Conservation (phyloP, 2,329 filamentous ascomycete genomes). For the Pseudogymnoascus sp. region DNA sequence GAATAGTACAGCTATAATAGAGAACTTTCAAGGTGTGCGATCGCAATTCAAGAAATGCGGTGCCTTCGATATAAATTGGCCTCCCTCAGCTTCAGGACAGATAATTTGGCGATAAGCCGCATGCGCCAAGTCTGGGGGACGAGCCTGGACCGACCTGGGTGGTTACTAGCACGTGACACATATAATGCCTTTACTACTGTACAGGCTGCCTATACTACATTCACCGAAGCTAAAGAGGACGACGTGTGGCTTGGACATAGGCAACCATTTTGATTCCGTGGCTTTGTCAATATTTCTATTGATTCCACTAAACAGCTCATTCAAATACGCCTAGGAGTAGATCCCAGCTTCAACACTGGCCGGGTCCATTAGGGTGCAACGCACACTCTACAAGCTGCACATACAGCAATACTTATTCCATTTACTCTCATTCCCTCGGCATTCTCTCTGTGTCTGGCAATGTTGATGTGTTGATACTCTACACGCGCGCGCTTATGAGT, state of each 20-base stretch:
- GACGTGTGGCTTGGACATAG: background rate
- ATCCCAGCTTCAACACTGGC: background rate
- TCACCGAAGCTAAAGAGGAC: background rate
- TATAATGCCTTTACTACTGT: background rate
- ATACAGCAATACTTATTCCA: background rate
- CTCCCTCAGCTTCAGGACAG: background rate
- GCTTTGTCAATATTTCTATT: background rate
- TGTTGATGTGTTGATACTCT: background rate
- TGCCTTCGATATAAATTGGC: background rate
- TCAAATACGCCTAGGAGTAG: background rate
- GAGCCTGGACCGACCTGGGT: constrained; percentile 5
- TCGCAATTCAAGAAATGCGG: constrained; percentile 13
- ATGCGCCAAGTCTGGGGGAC: background rate
- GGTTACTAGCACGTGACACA: constrained; percentile 5
- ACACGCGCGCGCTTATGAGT: constrained; percentile 1
- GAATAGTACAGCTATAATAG: background rate
- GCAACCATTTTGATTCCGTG: background rate
- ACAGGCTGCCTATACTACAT: background rate
- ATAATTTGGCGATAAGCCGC: constrained; percentile 7
- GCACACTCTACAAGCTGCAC: background rate
- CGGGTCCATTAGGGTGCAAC: background rate
- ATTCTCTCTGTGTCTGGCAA: background rate
- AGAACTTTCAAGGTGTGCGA: constrained; percentile 5
- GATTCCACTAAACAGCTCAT: background rate
- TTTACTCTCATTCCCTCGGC: background rate